phyloP scores from a whole-genome alignment of 257 asterid genomes.

The Datura wrightii region DNA sequence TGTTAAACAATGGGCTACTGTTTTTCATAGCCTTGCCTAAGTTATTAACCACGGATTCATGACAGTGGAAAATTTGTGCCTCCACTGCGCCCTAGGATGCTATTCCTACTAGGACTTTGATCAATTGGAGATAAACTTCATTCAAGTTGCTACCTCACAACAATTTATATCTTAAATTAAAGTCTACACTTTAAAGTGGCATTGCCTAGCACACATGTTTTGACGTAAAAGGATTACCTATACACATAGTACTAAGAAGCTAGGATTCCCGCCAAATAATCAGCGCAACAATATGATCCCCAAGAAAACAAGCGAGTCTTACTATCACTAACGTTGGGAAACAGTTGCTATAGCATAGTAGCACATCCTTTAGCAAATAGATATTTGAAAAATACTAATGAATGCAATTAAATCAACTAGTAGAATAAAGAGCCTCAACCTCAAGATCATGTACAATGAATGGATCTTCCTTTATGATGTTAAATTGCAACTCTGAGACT shows the following conservation, averaged over 20 bases:
- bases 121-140: not conserved
- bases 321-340: not conserved
- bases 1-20: not conserved
- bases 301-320: not conserved
- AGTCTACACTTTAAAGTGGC: not conserved
- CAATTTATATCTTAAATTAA: conserved; percentile 1
- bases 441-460: conserved; percentile 70
- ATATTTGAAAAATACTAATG: not conserved
- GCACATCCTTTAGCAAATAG: not conserved
- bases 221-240: not conserved
- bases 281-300: not conserved
- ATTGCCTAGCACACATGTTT: not conserved
- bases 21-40: not conserved
- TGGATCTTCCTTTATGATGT: conserved; percentile 78
- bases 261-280: not conserved
- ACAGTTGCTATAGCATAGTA: conserved; percentile 7
- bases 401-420: not conserved
- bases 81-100: not conserved
- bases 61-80: not conserved
- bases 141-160: conserved; percentile 11
- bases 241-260: not conserved
- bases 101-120: not conserved
- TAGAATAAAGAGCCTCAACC: conserved; percentile 47
- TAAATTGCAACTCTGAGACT: conserved; percentile 87
- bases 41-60: not conserved